Conservation (phyloP, 768 basidiomycete genomes). For the Amanita brunnescens region DNA sequence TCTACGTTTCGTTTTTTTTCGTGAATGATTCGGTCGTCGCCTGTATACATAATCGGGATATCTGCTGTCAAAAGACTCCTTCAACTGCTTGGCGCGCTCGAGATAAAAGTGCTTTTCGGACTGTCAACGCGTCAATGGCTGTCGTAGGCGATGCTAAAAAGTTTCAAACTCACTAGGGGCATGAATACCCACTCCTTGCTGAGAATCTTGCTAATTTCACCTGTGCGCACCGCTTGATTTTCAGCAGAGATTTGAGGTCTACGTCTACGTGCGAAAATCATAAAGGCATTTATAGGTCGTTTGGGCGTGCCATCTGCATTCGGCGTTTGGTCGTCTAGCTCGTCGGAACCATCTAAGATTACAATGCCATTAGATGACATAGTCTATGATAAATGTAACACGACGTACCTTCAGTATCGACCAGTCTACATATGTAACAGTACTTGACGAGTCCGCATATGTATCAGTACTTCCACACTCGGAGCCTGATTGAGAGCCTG, state of each 20-base stretch:
- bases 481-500: slow-evolving; percentile 46
- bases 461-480: slow-evolving; percentile 41
- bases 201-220: slow-evolving; percentile 83
- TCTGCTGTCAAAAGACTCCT: slow-evolving; percentile 77
- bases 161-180: slow-evolving; percentile 48
- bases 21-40: slow-evolving; percentile 80
- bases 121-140: slow-evolving; percentile 26
- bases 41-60: slow-evolving; percentile 90
- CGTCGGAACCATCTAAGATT: slow-evolving; percentile 24
- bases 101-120: slow-evolving; percentile 82
- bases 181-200: slow-evolving; percentile 83
- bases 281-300: slow-evolving; percentile 90
- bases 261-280: slow-evolving; percentile 82
- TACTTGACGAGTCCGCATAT: slow-evolving; percentile 28
- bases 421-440: slow-evolving; percentile 40
- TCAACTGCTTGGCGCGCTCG: slow-evolving; percentile 77
- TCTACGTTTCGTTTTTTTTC: slow-evolving; percentile 38
- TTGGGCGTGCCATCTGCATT: slow-evolving; percentile 86
- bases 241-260: slow-evolving; percentile 84
- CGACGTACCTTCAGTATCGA: slow-evolving; percentile 1
- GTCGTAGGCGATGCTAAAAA: slow-evolving; percentile 8
- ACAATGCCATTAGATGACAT: neutral
- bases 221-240: slow-evolving; percentile 84
- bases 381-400: neutral
- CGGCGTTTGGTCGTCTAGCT: slow-evolving; percentile 68